Percentiles rank a stretch among this genome's conserved stretches.
These are phyloP conservation scores for Coemansia sp. DNA, from an alignment of 192 early-diverging fungal species.

Conservation along the genomic window DNA sequence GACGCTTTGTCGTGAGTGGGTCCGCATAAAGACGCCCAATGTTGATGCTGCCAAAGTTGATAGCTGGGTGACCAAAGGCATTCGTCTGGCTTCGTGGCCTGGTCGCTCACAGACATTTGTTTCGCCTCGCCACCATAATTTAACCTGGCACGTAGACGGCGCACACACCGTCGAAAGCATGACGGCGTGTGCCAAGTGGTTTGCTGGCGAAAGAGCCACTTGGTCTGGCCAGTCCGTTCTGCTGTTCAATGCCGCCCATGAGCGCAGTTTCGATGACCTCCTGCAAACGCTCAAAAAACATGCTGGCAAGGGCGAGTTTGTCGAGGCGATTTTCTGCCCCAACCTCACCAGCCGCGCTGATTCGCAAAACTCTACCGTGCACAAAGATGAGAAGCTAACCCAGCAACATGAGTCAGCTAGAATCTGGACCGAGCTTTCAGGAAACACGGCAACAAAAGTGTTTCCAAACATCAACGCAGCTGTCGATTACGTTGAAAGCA, in stretches of 20 bases:
- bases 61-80: slow-evolving; percentile 50
- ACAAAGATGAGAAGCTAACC: slow-evolving; percentile 59
- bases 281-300: slow-evolving; percentile 65
- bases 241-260: slow-evolving; percentile 87
- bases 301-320: slow-evolving; percentile 48
- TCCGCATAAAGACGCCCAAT: slow-evolving; percentile 38
- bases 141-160: slow-evolving; percentile 87
- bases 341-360: slow-evolving; percentile 69
- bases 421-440: slow-evolving; percentile 55
- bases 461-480: slow-evolving; percentile 68
- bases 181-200: slow-evolving; percentile 62
- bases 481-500: slow-evolving; percentile 57
- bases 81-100: slow-evolving; percentile 76
- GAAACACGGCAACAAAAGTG: slow-evolving; percentile 27
- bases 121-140: slow-evolving; percentile 43
- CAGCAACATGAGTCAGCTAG: slow-evolving; percentile 65
- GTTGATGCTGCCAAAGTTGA: not conserved
- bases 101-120: slow-evolving; percentile 82
- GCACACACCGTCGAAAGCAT: slow-evolving; percentile 94
- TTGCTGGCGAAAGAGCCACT: slow-evolving; percentile 17
- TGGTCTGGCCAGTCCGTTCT: slow-evolving; percentile 58
- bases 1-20: slow-evolving; percentile 72
- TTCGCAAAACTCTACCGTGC: slow-evolving; percentile 70
- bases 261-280: slow-evolving; percentile 65
- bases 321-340: slow-evolving; percentile 79